phyloP scores from a whole-genome alignment of 1,284 basidiomycete species.

The Puccinia polysora region DNA sequence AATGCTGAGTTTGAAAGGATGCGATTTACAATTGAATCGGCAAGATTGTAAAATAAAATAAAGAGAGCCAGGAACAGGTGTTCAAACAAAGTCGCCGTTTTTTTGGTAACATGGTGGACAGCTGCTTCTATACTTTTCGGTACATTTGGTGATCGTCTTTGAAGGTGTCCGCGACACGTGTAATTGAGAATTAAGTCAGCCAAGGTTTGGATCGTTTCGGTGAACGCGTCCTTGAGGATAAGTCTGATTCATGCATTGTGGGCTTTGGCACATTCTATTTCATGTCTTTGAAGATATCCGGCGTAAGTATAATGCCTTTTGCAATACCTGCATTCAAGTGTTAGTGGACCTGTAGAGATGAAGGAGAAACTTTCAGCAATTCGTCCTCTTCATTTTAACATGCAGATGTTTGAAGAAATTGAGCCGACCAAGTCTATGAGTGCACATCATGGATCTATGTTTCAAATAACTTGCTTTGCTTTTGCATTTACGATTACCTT shows the following conservation, averaged over 20 bases:
- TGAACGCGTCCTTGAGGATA: neutral
- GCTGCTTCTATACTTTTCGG: too few relatives aligned
- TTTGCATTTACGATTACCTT: conserved; percentile 39
- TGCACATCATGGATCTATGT: conserved; percentile 25
- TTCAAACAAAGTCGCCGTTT: too few relatives aligned
- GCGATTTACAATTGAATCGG: too few relatives aligned
- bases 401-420: neutral
- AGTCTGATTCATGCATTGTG: neutral
- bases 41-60: too few relatives aligned
- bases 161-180: too few relatives aligned
- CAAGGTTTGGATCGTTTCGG: neutral
- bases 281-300: conserved; percentile 24
- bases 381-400: neutral
- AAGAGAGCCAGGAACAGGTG: too few relatives aligned
- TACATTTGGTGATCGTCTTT: too few relatives aligned
- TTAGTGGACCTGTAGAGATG: conserved; percentile 10
- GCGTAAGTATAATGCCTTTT: conserved; percentile 28
- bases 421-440: conserved; percentile 11
- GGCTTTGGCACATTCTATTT: conserved; percentile 23
- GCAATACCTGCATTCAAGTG: conserved; percentile 27
- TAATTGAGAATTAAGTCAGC: too few relatives aligned
- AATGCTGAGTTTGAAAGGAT: too few relatives aligned
- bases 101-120: too few relatives aligned
- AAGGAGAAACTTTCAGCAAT: neutral
- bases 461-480: conserved; percentile 29